These are phyloP conservation scores for Vitis vinifera DNA, from an alignment of 164 flowering plant species.

Conservation along the genomic window ASM3070453v1 NC_081818.1:710501-711000, in stretches of 20 bases:
- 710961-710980: constrained; percentile 55
- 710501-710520: constrained; percentile 17
- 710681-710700: neutral
- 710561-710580: constrained; percentile 15
- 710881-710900: constrained; percentile 61
- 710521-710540: constrained; percentile 23
- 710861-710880: constrained; percentile 65
- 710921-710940: constrained; percentile 57
- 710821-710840: constrained; percentile 58
- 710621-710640: constrained; percentile 18
- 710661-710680: neutral
- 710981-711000: constrained; percentile 41
- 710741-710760: constrained; percentile 28
- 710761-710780: constrained; percentile 23
- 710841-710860: constrained; percentile 39
- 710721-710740: constrained; percentile 19
- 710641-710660: constrained; percentile 11
- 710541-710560: constrained; percentile 17
- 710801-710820: constrained; percentile 57
- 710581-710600: constrained; percentile 19
- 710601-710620: constrained; percentile 22
- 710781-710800: constrained; percentile 42
- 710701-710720: no score
- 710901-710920: constrained; percentile 46
- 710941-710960: constrained; percentile 68